Evolutionary conservation across 331 rosid genomes (phyloP).

Genomic region (Pyracantha coccinea): DNA sequence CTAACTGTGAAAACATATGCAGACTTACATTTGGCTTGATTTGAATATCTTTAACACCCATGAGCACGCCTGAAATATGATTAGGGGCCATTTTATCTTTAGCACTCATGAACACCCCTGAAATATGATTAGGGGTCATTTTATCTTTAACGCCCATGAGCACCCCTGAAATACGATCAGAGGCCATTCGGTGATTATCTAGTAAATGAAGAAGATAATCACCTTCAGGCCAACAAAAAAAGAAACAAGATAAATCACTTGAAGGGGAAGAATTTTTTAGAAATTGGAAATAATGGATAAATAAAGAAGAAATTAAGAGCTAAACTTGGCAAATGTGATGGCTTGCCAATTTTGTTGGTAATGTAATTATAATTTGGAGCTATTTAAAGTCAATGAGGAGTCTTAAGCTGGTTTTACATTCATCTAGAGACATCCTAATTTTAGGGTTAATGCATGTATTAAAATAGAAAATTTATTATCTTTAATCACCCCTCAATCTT

Average conservation of each 20-base stretch:
- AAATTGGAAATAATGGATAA: background rate
- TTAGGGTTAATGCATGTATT: slow-evolving; percentile 7
- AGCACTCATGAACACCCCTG: slow-evolving; percentile 27
- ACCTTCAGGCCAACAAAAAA: background rate
- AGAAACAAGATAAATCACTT: slow-evolving; percentile 1
- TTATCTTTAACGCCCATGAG: slow-evolving; percentile 43
- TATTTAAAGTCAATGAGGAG: slow-evolving; percentile 17
- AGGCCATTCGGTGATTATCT: background rate
- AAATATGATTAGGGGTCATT: background rate
- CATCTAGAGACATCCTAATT: background rate
- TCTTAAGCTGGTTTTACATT: background rate
- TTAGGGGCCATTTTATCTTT: slow-evolving; percentile 20
- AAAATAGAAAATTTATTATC: slow-evolving; percentile 23
- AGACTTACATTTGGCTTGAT: slow-evolving; percentile 47
- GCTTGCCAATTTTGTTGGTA: background rate
- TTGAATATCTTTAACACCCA: slow-evolving; percentile 53
- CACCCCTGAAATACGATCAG: background rate
- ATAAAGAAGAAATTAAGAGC: background rate
- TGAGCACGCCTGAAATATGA: slow-evolving; percentile 7
- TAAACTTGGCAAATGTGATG: background rate
- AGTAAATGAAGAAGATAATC: slow-evolving; percentile 8
- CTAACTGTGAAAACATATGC: too few species aligned
- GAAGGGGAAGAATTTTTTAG: background rate
- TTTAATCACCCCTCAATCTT: slow-evolving; percentile 17
- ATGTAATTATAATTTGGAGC: background rate